Conservation (phyloP, 1,284 basidiomycete genomes). For the Kalmanozyma brasiliensis region DNA sequence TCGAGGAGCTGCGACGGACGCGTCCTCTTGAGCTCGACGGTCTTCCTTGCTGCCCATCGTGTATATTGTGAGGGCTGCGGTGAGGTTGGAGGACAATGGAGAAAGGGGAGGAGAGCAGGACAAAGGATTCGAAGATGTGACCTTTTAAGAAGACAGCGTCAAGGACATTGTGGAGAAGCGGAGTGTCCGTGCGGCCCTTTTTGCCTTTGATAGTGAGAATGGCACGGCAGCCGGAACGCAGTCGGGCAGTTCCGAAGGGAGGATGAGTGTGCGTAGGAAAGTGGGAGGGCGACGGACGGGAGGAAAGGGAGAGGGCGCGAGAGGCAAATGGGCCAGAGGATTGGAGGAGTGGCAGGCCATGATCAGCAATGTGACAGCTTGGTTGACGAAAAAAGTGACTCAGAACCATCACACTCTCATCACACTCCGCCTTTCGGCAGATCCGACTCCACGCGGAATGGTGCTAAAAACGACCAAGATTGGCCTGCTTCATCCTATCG, state of each 20-base stretch:
- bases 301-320: neutral
- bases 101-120: neutral
- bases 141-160: too few species aligned
- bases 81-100: neutral
- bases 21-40: neutral
- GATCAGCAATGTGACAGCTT: constrained; percentile 14
- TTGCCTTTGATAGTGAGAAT: too few species aligned
- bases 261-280: neutral
- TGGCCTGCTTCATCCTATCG: too few species aligned
- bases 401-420: neutral
- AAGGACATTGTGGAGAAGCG: too few species aligned
- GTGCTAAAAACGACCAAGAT: too few species aligned
- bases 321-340: neutral
- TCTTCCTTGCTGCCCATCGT: constrained; percentile 2
- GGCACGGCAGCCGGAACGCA: too few species aligned
- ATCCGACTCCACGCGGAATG: too few species aligned
- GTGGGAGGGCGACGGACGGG: neutral
- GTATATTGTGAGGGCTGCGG: neutral
- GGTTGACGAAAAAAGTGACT: too few species aligned
- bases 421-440: neutral
- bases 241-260: constrained; percentile 1
- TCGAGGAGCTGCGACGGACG: neutral
- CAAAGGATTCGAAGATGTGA: too few species aligned
- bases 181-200: too few species aligned
- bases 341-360: neutral